A percentile compares a stretch with the other conserved stretches of the same genome.
These are phyloP conservation scores for Medicago arabica DNA, from an alignment of 306 rosid genomes.

Conservation along the genomic window DNA sequence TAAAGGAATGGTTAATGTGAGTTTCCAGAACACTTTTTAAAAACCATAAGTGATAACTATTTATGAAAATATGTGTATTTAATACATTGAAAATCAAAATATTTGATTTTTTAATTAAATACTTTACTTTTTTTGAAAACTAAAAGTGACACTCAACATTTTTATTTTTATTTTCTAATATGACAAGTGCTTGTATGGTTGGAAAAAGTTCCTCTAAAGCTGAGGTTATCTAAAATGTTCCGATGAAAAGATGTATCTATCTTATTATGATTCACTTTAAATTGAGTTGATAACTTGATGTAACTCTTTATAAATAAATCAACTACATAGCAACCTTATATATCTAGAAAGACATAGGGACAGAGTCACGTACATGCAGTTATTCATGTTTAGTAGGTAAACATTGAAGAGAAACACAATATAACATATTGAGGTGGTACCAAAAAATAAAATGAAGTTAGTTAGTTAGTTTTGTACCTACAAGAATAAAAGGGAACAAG, in stretches of 20 bases:
- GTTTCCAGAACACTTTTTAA: too few relatives aligned
- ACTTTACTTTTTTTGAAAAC: too few relatives aligned
- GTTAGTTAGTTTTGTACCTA: slow-evolving; percentile 44
- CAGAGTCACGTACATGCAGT: slow-evolving; percentile 10
- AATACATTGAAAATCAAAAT: too few relatives aligned
- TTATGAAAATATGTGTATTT: too few relatives aligned
- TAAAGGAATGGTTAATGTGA: too few relatives aligned
- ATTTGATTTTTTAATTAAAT: too few relatives aligned
- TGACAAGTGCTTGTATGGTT: too few relatives aligned
- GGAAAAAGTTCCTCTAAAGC: not conserved
- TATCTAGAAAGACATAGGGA: not conserved
- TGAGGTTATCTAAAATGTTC: not conserved
- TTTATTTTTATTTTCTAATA: too few relatives aligned
- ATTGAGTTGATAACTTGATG: not conserved
- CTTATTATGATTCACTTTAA: not conserved
- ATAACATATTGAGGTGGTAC: slow-evolving; percentile 45
- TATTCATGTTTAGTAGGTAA: slow-evolving; percentile 39
- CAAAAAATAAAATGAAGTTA: slow-evolving; percentile 28
- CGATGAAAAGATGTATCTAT: not conserved
- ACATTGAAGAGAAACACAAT: slow-evolving; percentile 41
- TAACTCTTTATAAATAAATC: not conserved
- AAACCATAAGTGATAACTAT: too few relatives aligned
- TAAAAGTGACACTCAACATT: too few relatives aligned
- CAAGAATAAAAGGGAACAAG: slow-evolving; percentile 47
- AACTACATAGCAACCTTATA: not conserved